Conservation (phyloP, 371 early-diverging fungal genomes). For the Dinochytrium kinnereticum region DNA sequence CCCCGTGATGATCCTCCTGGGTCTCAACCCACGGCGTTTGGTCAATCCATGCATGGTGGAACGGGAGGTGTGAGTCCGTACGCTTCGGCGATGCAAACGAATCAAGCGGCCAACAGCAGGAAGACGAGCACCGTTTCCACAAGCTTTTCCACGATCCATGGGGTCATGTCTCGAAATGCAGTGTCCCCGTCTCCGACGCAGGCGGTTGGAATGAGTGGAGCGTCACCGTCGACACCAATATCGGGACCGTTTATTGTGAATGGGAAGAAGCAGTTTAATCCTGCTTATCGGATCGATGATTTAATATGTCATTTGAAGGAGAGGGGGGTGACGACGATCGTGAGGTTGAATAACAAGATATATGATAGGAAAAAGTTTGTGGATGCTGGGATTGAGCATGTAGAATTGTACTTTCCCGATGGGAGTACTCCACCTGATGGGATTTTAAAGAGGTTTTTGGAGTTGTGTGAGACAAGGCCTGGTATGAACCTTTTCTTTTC, state of each 20-base stretch:
- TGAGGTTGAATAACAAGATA: constrained; percentile 64
- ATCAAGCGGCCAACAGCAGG: not conserved
- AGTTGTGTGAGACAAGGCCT: constrained; percentile 52
- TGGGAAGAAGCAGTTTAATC: constrained; percentile 26
- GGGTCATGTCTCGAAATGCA: not conserved
- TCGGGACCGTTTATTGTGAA: not conserved
- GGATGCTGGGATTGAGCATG: constrained; percentile 61
- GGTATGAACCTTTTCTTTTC: constrained; percentile 35
- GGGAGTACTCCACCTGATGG: constrained; percentile 66
- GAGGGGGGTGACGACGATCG: constrained; percentile 51
- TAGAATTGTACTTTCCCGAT: constrained; percentile 68
- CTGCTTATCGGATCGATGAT: constrained; percentile 50
- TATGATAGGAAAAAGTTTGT: constrained; percentile 60
- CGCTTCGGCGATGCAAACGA: not conserved
- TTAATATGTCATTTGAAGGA: constrained; percentile 43
- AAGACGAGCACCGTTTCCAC: not conserved
- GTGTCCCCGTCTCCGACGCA: not conserved
- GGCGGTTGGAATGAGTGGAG: no score
- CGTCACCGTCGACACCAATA: not conserved
- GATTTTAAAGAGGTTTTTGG: constrained; percentile 62
- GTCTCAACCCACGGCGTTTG: not conserved
- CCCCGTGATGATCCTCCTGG: constrained; percentile 58
- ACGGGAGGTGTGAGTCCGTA: no score
- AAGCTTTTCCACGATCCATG: not conserved
- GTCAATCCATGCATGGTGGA: not conserved